Conservation (phyloP, 2,329 filamentous ascomycete species). For the Pseudogymnoascus verrucosus region DNA sequence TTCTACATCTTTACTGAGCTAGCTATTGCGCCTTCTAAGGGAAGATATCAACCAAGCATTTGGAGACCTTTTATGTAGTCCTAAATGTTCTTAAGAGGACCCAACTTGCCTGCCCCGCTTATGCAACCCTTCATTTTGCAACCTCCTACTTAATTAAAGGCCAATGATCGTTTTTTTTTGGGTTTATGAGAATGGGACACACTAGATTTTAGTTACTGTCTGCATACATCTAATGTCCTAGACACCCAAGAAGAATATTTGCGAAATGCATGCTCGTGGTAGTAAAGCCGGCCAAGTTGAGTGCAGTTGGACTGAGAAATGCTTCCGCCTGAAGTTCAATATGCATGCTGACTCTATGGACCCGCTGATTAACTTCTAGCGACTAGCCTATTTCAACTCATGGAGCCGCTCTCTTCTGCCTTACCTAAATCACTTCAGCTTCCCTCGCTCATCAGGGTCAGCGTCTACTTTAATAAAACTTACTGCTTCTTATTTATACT, state of each 20-base stretch:
- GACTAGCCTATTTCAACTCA: neutral
- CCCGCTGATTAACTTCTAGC: neutral
- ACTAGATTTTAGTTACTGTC: conserved; percentile 22
- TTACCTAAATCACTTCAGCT: neutral
- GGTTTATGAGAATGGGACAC: conserved; percentile 26
- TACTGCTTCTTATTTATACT: neutral
- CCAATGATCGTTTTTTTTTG: too few relatives aligned
- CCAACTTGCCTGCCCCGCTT: conserved; percentile 23
- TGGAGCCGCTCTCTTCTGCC: neutral
- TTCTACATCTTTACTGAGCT: neutral
- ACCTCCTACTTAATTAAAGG: too few relatives aligned
- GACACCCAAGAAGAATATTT: conserved; percentile 25
- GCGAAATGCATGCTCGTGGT: conserved; percentile 13
- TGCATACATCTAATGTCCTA: conserved; percentile 25
- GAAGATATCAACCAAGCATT: conserved; percentile 23
- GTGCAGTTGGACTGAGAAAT: too few relatives aligned
- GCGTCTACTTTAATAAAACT: neutral
- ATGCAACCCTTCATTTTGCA: too few relatives aligned
- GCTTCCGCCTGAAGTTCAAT: too few relatives aligned
- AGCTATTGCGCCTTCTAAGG: conserved; percentile 26
- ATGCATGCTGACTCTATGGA: too few relatives aligned
- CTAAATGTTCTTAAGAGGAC: neutral
- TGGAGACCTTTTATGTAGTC: neutral
- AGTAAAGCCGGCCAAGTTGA: too few relatives aligned
- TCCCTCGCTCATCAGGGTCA: neutral